A percentile compares a stretch with the other conserved stretches of the same genome.
Conservation (phyloP, 345 rosid species). For the Eucalyptus erythrocorys region DNA sequence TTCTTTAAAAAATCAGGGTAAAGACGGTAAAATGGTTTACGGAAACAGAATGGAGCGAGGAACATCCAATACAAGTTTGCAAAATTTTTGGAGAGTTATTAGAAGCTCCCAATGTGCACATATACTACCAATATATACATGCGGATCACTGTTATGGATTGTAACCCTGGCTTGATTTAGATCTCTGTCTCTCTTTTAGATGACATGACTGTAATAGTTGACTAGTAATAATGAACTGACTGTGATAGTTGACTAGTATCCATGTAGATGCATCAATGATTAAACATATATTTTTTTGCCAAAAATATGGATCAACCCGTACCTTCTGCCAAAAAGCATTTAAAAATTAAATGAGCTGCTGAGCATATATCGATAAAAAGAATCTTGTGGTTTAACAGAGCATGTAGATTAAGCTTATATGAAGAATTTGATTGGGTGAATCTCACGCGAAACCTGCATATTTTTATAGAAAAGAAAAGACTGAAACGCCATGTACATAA, state of each 20-base stretch:
- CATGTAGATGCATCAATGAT: not conserved
- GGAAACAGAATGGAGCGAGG: not conserved
- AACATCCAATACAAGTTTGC: not conserved
- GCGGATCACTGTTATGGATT: not conserved
- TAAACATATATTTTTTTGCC: not conserved
- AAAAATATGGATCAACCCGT: not conserved
- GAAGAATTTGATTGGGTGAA: not conserved
- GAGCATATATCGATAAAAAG: not conserved
- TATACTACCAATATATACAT: not conserved
- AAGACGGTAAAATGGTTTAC: not conserved
- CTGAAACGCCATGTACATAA: no score
- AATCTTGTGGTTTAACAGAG: not conserved
- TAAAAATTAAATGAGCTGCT: not conserved
- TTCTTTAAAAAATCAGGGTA: not conserved
- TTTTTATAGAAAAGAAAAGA: no score
- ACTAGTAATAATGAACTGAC: no score
- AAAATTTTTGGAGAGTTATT: not conserved
- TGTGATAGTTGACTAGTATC: no score
- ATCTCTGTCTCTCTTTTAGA: no score
- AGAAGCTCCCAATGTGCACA: not conserved
- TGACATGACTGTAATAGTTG: no score
- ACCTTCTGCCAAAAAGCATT: not conserved
- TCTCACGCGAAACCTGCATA: not conserved
- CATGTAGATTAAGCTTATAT: not conserved
- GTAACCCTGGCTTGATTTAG: not conserved